Percentiles rank a stretch among this genome's conserved stretches.
Evolutionary conservation across 345 rosid genomes (phyloP).

Genomic region (Salix viminalis): DNA sequence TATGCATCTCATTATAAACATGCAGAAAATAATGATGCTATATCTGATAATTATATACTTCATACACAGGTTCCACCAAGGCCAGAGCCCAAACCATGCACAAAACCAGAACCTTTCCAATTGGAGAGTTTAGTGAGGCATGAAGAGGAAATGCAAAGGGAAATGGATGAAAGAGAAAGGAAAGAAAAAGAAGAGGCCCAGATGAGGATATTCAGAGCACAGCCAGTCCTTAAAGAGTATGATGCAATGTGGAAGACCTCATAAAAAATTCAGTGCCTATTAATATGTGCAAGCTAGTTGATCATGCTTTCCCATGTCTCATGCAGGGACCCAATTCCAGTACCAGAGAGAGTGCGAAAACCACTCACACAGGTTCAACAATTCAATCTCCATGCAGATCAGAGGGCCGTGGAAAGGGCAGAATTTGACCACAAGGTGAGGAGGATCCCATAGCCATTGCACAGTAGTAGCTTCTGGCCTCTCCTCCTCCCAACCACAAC

Average conservation of each 20-base stretch:
- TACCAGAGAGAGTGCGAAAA: slow-evolving; percentile 78
- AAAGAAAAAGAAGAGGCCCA: slow-evolving; percentile 69
- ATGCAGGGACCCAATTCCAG: slow-evolving; percentile 83
- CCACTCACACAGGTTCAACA: slow-evolving; percentile 81
- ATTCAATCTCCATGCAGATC: slow-evolving; percentile 61
- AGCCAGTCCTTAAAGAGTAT: slow-evolving; percentile 72
- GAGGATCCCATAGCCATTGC: too few species aligned
- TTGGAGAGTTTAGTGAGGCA: slow-evolving; percentile 82
- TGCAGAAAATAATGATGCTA: not conserved
- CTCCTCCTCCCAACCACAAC: too few species aligned
- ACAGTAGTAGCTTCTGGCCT: too few species aligned
- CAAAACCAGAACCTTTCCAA: slow-evolving; percentile 80
- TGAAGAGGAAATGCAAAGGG: slow-evolving; percentile 79
- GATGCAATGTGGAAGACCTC: slow-evolving; percentile 26
- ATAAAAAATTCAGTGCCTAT: not conserved
- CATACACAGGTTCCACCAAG: slow-evolving; percentile 71
- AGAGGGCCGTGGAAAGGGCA: slow-evolving; percentile 74
- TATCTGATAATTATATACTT: not conserved
- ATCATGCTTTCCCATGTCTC: not conserved
- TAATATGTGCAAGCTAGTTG: not conserved
- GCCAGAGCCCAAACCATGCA: slow-evolving; percentile 79
- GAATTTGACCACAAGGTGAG: slow-evolving; percentile 83
- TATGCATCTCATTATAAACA: not conserved
- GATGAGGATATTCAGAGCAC: slow-evolving; percentile 75
- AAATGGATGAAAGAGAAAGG: slow-evolving; percentile 70